Percentiles rank a stretch among this genome's conserved stretches.
These are phyloP conservation scores for Asterionellopsis glacialis DNA, from an alignment of 108 stramenopile species.

Conservation along the genomic window DNA sequence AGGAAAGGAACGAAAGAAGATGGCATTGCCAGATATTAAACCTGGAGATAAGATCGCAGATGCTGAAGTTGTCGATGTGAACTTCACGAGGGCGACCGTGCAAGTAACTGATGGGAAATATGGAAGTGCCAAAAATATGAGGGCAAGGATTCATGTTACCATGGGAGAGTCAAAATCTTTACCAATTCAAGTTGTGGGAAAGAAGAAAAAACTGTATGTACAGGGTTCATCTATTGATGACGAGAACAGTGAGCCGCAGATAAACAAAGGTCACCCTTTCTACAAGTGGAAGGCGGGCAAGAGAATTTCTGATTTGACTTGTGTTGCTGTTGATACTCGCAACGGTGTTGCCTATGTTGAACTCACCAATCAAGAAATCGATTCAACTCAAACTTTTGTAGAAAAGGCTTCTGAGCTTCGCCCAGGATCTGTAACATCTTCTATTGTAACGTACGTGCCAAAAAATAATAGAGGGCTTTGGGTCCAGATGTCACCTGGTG, in stretches of 20 bases:
- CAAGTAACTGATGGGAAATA: constrained; percentile 26
- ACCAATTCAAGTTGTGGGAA: constrained; percentile 23
- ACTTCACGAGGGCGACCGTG: constrained; percentile 51
- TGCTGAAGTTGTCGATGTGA: constrained; percentile 44
- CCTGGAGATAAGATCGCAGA: constrained; percentile 55
- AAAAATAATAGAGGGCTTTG: constrained; percentile 52
- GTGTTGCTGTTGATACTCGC: constrained; percentile 39
- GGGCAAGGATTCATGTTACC: constrained; percentile 61
- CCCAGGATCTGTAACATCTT: constrained; percentile 47
- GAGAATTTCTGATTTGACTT: constrained; percentile 39
- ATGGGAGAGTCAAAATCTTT: constrained; percentile 38
- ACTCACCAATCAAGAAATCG: constrained; percentile 24
- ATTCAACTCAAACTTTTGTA: constrained; percentile 14
- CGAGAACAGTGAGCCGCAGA: constrained; percentile 21
- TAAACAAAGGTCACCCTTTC: constrained; percentile 74
- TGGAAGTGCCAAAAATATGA: constrained; percentile 21
- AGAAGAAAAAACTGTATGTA: constrained; percentile 11
- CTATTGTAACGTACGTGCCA: constrained; percentile 42
- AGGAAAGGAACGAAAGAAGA: constrained; percentile 6
- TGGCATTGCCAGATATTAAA: constrained; percentile 14
- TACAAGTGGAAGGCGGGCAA: constrained; percentile 51
- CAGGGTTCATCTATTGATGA: no score
- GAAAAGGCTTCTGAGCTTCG: constrained; percentile 37
- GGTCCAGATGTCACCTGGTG: constrained; percentile 57
- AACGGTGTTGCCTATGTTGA: constrained; percentile 52